Conservation (phyloP, 179 eudicot species). For the Corrigiola litoralis region DNA sequence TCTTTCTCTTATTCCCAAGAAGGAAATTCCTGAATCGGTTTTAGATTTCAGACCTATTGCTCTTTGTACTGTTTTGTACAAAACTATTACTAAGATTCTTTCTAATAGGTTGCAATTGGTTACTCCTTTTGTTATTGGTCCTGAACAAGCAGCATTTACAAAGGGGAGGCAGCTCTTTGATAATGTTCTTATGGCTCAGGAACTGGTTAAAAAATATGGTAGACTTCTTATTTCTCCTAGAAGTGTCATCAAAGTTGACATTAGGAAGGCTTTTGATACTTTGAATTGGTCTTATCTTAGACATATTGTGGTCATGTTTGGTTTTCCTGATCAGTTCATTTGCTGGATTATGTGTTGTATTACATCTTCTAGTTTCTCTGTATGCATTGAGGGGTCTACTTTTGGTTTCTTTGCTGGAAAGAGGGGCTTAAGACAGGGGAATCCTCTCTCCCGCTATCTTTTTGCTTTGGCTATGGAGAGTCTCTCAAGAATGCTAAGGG, state of each 20-base stretch:
- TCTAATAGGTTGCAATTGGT: background rate
- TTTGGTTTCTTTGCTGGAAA: background rate
- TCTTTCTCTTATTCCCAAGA: background rate
- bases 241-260: background rate
- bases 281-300: background rate
- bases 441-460: background rate
- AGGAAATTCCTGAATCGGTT: background rate
- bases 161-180: background rate
- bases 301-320: background rate
- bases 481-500: background rate
- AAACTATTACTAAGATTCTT: background rate
- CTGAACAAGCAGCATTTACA: background rate
- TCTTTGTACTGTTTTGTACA: background rate
- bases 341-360: background rate
- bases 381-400: background rate
- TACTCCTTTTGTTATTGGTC: background rate
- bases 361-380: background rate
- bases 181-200: background rate
- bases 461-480: background rate
- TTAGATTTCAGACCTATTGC: background rate
- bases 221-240: background rate
- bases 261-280: background rate
- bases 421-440: background rate
- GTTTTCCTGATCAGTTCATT: background rate
- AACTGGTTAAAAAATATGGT: background rate